Evolutionary conservation across 1,139 yeast species (phyloP), one percentile per base, ranked within the genome.

Genomic region (Dujonia santamariae): DNA sequence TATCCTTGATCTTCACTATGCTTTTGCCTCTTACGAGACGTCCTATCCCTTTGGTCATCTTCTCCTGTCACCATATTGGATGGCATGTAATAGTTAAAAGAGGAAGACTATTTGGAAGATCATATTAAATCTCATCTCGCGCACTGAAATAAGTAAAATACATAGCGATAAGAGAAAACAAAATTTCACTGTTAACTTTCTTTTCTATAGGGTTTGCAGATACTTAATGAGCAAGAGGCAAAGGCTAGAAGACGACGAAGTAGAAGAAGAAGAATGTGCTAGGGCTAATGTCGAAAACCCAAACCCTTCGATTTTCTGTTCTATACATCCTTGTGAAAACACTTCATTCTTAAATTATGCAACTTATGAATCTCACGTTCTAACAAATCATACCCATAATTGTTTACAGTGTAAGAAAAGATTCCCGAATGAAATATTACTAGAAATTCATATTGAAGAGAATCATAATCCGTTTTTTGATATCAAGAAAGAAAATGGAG

Each of bases 391-490:
- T 36, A 53, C 39, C 20, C 44, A 63, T 41, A 48, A 50, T 2
- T 78, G 84, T 44, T 36, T 43, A 0, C 59, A 54, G 31, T 78
- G 85, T 46, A 45, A 48, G 11, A 55, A 50, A 28, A 51, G 50
- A 33, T 72, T 77, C 40, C 78, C 79, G 0, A 56, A 59, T 11
- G 53, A 60, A 13, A 44, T 38, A 19, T 44, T 67, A 7, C 50
- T 78, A 19, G 60, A 63, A 4, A 43, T 76, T 14, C 85, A 78
- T 45, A 61, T 75, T 4, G 63, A 65, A 22, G 84, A 78, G 41
- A 57, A 59, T 35, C 84, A 78, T 45, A 71, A 75, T 45, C 77
- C 80, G 2, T 63, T 77, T 31, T 47, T 54, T n/a, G 48, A 45
- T 17, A 55, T 66, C 2, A 46, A 49, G 28, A 48, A 51, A 32